phyloP scores from a whole-genome alignment of 495 filamentous ascomycete genomes.

The Penicillium fimorum region DNA sequence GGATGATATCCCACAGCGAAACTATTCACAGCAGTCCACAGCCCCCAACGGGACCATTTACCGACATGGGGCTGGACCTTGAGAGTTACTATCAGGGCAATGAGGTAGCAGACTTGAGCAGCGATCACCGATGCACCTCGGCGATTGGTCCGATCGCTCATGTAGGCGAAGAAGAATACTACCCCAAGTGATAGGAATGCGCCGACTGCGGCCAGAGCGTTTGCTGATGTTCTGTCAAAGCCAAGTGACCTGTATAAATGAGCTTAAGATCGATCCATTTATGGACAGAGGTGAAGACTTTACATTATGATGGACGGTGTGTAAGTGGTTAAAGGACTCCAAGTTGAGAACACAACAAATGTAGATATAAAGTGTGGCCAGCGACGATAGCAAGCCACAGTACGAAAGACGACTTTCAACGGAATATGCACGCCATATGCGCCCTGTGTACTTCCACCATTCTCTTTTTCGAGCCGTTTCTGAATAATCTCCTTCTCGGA shows the following conservation, averaged over 20 bases:
- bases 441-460: not conserved
- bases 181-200: not conserved
- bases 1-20: not conserved
- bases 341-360: not conserved
- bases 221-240: not conserved
- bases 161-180: not conserved
- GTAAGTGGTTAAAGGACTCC: not conserved
- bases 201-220: not conserved
- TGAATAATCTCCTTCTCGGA: not conserved
- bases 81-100: not conserved
- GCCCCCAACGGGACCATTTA: not conserved
- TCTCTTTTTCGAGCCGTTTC: not conserved
- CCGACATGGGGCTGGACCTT: not conserved
- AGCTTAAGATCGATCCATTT: not conserved
- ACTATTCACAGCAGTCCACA: not conserved
- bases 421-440: not conserved
- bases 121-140: not conserved
- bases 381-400: not conserved
- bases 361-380: not conserved
- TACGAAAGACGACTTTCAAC: not conserved
- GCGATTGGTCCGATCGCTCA: not conserved
- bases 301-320: not conserved
- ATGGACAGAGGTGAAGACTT: not conserved
- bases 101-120: not conserved
- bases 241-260: not conserved